Evolutionary conservation across 169 alveolate genomes (phyloP), one percentile per base, ranked within the genome.

Genomic region (Eimeria acervulina): DNA sequence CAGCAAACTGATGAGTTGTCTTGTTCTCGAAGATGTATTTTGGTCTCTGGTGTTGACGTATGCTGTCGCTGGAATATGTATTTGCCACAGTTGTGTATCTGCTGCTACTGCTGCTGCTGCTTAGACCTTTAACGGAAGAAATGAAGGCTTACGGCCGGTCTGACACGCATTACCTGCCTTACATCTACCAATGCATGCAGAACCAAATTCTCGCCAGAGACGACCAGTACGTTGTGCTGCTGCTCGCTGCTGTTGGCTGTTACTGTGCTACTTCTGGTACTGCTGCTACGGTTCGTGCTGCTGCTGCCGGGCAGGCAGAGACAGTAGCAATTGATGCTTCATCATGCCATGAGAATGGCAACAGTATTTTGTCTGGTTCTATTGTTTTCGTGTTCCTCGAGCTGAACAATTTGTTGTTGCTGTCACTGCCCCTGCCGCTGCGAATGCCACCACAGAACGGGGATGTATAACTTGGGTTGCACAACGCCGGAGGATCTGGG

Each of bases 121-220:
- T n/a, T 72, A 97, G 99, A 89, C 99, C 99, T 21, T 78, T 99
- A 52, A 87, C 98, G 17, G 97, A 97, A 83, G 99, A 98, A 38
- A 96, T 98, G 98, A 94, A 98, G 28, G 96, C 96, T 68, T 99
- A 99, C 96, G 99, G 99, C 40, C 97, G 99, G 76, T 95, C 97
- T 81, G 99, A 99, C 96, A 98, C 99, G 26, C 99, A 98, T 95
- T 98, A 98, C 96, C 93, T 99, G 90, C 98, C 98, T 8, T 98
- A 98, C 84, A 97, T 88, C 44, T 88, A 40, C 70, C 95, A 63
- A 51, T 63, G 74, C 85, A 63, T 68, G 87, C 95, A 38, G 72
- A 68, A 89, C 85, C 87, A 89, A 70, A 78, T 63, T 40, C 87
- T 89, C 23, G 51, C 95, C 68, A 89, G 85, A 59, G 85, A 89